Base-by-base conservation (phyloP, 805 yeast species). In the Ogataea methanolica region DNA sequence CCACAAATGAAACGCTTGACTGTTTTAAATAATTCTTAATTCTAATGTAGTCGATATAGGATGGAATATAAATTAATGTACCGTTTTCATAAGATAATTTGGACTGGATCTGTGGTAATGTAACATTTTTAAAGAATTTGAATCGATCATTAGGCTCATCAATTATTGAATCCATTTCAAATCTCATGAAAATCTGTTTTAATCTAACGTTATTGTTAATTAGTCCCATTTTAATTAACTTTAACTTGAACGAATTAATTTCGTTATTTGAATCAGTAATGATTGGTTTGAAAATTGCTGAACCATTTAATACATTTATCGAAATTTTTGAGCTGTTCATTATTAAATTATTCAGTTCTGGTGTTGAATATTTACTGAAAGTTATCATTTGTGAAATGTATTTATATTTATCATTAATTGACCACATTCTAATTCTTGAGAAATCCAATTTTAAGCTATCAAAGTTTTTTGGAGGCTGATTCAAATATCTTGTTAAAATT, bases 341-440 rank as follows among this genome's bases (percentile, higher is more conserved):
- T 14, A 79, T 61, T 41, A 88, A 59, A 46, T 82, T 79, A 62
- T 85, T 88, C 58, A 92, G 78, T 55, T 82, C 88, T 9, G 98
- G 98, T 1, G 97, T 85, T 9, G 75, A 56, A 61, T 77, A 88
- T 56, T 82, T 88, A n/a, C 87, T 71, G 54, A 94, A 84, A 3
- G 87, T 72, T 58, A 94, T 66, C 0, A 86, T 79, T 67, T 94
- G 99, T 26, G 97, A 78, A 46, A 92, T 73, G 44, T 72, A 71
- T 52, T 72, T 75, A 14, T 88, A 83, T 56, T 88, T 83, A 52
- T 88, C 95, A 59, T 94, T 91, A 53, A 94, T 83, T 35, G 85
- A 82, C 95, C 96, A 91, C 85, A 87, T 85, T 57, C 97, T 77
- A 36, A 94, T 83, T 56, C 99, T 77, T 48, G 94, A 81, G 66